Base-by-base conservation (phyloP, 2,329 filamentous ascomycete species). In the Zopfia rhizophila region DNA sequence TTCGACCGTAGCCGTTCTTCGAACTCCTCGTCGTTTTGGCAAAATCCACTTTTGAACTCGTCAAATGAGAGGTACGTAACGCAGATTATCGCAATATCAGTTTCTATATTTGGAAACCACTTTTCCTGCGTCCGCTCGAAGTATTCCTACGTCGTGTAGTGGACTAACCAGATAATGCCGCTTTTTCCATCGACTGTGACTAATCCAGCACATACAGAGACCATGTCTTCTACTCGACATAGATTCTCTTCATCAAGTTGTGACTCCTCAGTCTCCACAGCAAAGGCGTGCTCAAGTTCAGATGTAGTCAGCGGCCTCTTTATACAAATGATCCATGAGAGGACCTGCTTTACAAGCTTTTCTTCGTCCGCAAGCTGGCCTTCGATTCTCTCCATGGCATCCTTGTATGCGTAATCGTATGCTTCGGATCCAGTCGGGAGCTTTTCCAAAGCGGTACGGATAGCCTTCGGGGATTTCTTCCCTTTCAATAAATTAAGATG, bases 11-110 rank as follows among this genome's bases (percentile, higher is more conserved):
- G n/a, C n/a, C n/a, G n/a, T n/a, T n/a, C n/a, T n/a, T n/a, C n/a
- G n/a, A n/a, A n/a, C n/a, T n/a, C n/a, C n/a, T n/a, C n/a, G n/a
- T n/a, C n/a, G n/a, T n/a, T n/a, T n/a, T n/a, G n/a, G n/a, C n/a
- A n/a, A n/a, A n/a, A n/a, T n/a, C n/a, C n/a, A n/a, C n/a, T n/a
- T n/a, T 22, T 18, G 25, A 68, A 65, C 1, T 10, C 14, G 22
- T 65, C 48, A 32, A 66, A 60, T 13, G 54, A 54, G 5, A 66
- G 44, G 46, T 69, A 69, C 8, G 50, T 55, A 23, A 66, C 31
- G 38, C 60, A 66, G 7, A 39, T 43, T 14, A 19, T 19, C 8
- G 63, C 54, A 17, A 68, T 56, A n/a, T 39, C 11, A 17, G 51
- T 38, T n/a, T 47, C 53, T 25, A 51, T 38, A 12, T 38, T 18